phyloP scores from a whole-genome alignment of 176 grass and related monocot species.

The Phyllostachys edulis region DNA sequence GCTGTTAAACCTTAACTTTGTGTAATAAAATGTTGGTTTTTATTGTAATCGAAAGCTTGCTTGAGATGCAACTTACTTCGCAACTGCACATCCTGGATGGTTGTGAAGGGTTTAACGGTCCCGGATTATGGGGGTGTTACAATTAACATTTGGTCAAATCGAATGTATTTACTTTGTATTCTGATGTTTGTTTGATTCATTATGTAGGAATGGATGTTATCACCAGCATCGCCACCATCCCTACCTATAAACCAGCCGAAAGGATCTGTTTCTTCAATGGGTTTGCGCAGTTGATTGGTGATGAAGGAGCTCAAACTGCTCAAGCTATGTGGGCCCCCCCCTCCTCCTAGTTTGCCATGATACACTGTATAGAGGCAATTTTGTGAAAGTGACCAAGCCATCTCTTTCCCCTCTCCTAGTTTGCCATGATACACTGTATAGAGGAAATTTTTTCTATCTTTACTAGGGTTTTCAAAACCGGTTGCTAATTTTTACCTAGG shows the following conservation, averaged over 20 bases:
- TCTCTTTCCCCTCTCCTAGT: slow-evolving; percentile 72
- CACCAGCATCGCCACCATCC: slow-evolving; percentile 68
- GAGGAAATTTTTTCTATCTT: slow-evolving; percentile 23
- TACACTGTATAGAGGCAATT: too few relatives aligned
- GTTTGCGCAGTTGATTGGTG: slow-evolving; percentile 80
- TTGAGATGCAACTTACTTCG: too few relatives aligned
- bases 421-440: slow-evolving; percentile 53
- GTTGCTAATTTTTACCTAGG: too few relatives aligned
- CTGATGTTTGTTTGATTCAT: not conserved
- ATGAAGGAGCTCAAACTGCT: slow-evolving; percentile 85
- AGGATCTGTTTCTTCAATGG: slow-evolving; percentile 80
- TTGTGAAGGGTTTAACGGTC: too few relatives aligned
- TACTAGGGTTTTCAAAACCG: not conserved
- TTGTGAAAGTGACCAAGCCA: slow-evolving; percentile 82
- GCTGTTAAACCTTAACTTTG: too few relatives aligned
- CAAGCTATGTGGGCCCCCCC: slow-evolving; percentile 70
- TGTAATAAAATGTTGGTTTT: too few relatives aligned
- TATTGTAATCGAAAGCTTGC: too few relatives aligned
- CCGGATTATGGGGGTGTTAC: too few relatives aligned
- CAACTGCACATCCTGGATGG: too few relatives aligned
- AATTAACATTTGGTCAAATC: not conserved
- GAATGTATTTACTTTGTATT: not conserved
- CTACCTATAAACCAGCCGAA: slow-evolving; percentile 85
- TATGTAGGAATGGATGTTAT: slow-evolving; percentile 84
- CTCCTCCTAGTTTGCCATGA: too few relatives aligned